phyloP scores from a whole-genome alignment of 2,329 filamentous ascomycete species.

The Diaporthe vaccinii region DNA sequence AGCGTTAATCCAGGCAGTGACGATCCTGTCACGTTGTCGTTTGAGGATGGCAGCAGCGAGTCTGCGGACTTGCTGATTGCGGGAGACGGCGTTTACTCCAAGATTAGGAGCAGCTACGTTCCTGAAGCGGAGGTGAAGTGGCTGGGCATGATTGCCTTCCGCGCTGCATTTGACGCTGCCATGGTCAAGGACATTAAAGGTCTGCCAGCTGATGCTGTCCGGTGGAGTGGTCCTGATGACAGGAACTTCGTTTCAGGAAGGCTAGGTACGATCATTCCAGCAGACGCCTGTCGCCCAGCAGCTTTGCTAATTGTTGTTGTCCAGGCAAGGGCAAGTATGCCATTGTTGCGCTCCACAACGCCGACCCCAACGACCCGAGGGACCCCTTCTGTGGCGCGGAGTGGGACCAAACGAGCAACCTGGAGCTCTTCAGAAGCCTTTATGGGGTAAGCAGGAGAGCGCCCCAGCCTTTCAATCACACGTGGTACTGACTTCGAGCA shows the following conservation, averaged over 20 bases:
- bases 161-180: slow-evolving; percentile 51
- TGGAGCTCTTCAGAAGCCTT: slow-evolving; percentile 49
- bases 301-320: neutral
- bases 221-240: slow-evolving; percentile 46
- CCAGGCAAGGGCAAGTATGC: slow-evolving; percentile 49
- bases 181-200: slow-evolving; percentile 50
- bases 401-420: slow-evolving; percentile 49
- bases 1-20: slow-evolving; percentile 30
- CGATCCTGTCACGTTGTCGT: slow-evolving; percentile 40
- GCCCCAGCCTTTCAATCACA: no score
- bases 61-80: slow-evolving; percentile 32
- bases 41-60: slow-evolving; percentile 1
- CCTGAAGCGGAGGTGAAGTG: slow-evolving; percentile 49
- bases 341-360: slow-evolving; percentile 48
- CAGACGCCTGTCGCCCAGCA: neutral
- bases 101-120: slow-evolving; percentile 9
- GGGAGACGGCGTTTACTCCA: slow-evolving; percentile 31
- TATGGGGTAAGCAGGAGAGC: slow-evolving; percentile 37
- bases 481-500: neutral
- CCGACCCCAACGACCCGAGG: slow-evolving; percentile 45
- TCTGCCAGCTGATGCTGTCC: slow-evolving; percentile 52
- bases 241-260: slow-evolving; percentile 17
- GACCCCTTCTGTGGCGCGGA: slow-evolving; percentile 42
- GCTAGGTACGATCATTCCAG: neutral
- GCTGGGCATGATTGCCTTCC: slow-evolving; percentile 54